Percentiles rank a stretch among this genome's conserved stretches.
These are phyloP conservation scores for Pyronema omphalodes DNA, from an alignment of 495 filamentous ascomycete species.

Conservation along the genomic window DNA sequence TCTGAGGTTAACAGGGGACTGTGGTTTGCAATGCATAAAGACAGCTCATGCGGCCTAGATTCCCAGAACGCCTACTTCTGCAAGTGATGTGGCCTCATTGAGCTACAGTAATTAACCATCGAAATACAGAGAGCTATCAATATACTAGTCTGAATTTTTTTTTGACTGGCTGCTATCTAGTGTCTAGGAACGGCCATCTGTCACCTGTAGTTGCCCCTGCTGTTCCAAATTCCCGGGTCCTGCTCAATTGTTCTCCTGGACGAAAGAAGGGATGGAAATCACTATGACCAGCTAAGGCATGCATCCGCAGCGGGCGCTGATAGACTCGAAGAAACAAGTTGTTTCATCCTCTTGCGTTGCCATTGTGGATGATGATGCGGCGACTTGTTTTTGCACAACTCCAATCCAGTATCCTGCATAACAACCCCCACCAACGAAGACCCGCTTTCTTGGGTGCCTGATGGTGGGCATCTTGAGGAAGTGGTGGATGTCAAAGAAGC, in stretches of 20 bases:
- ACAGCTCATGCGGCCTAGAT: conserved; percentile 5
- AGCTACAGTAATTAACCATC: not conserved
- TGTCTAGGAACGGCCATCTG: not conserved
- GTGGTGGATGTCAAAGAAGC: not conserved
- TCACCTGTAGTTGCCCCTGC: not conserved
- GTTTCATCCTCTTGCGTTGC: not conserved
- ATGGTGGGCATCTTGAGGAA: not conserved
- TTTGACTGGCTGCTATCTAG: not conserved
- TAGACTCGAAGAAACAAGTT: not conserved
- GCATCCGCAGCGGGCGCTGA: not conserved
- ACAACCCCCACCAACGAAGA: no score
- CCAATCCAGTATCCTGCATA: no score
- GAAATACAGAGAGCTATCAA: not conserved
- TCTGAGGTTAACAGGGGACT: not conserved
- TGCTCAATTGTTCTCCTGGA: not conserved
- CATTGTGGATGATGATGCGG: no score
- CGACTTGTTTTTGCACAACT: no score
- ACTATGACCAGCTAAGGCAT: not conserved
- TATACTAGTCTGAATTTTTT: not conserved
- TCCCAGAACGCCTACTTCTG: conserved; percentile 4
- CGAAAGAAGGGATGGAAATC: no score
- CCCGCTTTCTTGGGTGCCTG: no score
- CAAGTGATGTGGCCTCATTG: conserved; percentile 3
- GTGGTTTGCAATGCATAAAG: conserved; percentile 6
- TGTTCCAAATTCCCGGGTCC: not conserved